Conservation (phyloP, 805 yeast genomes). For the Wickerhamomyces silvicola region DNA sequence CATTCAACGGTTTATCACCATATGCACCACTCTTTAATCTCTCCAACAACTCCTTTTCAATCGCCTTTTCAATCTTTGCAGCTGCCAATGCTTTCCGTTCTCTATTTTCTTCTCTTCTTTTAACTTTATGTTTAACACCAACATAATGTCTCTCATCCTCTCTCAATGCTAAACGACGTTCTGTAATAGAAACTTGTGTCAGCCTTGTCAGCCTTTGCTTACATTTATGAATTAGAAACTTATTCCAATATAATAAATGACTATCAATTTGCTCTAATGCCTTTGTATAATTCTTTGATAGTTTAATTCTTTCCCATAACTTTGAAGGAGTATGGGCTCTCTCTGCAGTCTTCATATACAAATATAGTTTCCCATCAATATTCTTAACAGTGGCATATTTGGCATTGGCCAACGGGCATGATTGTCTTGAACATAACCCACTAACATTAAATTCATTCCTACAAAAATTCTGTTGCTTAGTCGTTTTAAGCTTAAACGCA, state of each 20-base stretch:
- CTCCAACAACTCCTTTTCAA: slow-evolving; percentile 90
- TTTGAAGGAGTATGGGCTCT: slow-evolving; percentile 93
- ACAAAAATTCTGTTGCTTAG: slow-evolving; percentile 87
- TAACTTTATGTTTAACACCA: slow-evolving; percentile 89
- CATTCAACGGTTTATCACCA: slow-evolving; percentile 96
- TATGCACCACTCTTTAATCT: slow-evolving; percentile 96
- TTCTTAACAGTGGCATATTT: slow-evolving; percentile 83
- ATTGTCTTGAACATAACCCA: slow-evolving; percentile 87
- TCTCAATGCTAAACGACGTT: slow-evolving; percentile 83
- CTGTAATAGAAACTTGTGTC: slow-evolving; percentile 93
- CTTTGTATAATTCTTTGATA: slow-evolving; percentile 81
- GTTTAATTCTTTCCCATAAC: slow-evolving; percentile 90
- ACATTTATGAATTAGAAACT: slow-evolving; percentile 84
- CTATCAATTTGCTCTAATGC: slow-evolving; percentile 88
- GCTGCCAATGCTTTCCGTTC: slow-evolving; percentile 96
- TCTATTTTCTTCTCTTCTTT: slow-evolving; percentile 88
- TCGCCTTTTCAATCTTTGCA: slow-evolving; percentile 93
- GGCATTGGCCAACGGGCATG: slow-evolving; percentile 95
- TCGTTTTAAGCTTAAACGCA: slow-evolving; percentile 86
- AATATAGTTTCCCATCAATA: slow-evolving; percentile 69
- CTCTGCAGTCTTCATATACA: slow-evolving; percentile 96
- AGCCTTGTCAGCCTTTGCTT: slow-evolving; percentile 92
- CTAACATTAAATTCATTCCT: slow-evolving; percentile 93
- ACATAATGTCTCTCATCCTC: slow-evolving; percentile 92
- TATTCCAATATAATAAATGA: slow-evolving; percentile 88